A percentile compares a stretch with the other conserved stretches of the same genome.
Evolutionary conservation across 495 filamentous ascomycete species (phyloP).

Genomic region (Aspergillus carlsbadensis): DNA sequence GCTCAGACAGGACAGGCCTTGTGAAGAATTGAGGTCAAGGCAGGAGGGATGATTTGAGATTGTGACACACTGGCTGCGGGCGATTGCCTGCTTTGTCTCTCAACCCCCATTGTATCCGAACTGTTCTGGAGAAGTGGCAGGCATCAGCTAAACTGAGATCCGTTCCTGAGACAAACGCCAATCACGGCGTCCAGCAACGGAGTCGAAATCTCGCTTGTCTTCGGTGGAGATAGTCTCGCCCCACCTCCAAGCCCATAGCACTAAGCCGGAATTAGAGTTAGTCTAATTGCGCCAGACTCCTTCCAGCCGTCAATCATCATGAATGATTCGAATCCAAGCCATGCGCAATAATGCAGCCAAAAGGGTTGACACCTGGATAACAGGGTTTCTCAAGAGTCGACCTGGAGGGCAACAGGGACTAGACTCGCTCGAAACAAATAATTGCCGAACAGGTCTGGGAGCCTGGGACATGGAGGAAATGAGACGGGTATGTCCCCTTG

Average conservation of each 20-base stretch:
- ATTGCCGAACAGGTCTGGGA: background rate
- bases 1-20: background rate
- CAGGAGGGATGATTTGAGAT: background rate
- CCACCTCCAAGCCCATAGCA: constrained; percentile 15
- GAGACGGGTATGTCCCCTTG: background rate
- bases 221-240: constrained; percentile 20
- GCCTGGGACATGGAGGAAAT: too few species aligned
- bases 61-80: background rate
- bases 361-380: constrained; percentile 7
- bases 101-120: constrained; percentile 9
- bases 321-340: background rate
- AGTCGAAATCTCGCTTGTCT: constrained; percentile 30
- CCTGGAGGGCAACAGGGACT: too few species aligned
- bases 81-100: background rate
- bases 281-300: constrained; percentile 17
- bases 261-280: constrained; percentile 10
- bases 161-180: constrained; percentile 28
- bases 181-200: constrained; percentile 24
- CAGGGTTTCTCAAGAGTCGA: too few species aligned
- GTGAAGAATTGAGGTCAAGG: background rate
- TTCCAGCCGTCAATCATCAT: too few species aligned
- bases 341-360: constrained; percentile 1
- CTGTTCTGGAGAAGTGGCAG: constrained; percentile 19
- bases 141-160: constrained; percentile 23
- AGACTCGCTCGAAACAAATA: background rate